Conservation (phyloP, 257 asterid species). For the Echium plantagineum region DNA sequence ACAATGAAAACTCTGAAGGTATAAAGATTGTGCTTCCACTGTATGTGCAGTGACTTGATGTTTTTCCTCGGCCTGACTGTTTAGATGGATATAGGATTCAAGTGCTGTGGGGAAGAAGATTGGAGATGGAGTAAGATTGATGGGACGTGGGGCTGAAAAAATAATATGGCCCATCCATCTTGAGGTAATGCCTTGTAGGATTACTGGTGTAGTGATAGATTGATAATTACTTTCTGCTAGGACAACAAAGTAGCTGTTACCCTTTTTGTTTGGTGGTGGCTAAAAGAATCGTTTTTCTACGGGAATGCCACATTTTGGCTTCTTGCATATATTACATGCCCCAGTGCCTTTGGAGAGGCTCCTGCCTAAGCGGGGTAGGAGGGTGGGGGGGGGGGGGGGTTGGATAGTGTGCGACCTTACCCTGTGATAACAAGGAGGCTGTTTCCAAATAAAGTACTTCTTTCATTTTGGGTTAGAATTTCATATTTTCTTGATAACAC, state of each 20-base stretch:
- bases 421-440: too few species aligned
- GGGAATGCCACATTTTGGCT: too few species aligned
- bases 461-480: too few species aligned
- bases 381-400: too few species aligned
- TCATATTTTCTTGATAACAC: too few species aligned
- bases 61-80: constrained; percentile 11
- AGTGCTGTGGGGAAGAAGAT: constrained; percentile 94
- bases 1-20: constrained; percentile 95
- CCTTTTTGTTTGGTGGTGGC: background rate
- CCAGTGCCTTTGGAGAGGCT: too few species aligned
- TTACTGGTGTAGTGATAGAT: background rate
- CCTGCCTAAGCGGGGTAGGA: too few species aligned
- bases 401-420: too few species aligned
- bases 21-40: background rate
- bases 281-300: background rate
- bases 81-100: constrained; percentile 36
- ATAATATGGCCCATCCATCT: constrained; percentile 90
- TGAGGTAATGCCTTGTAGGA: constrained; percentile 38
- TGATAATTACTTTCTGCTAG: background rate
- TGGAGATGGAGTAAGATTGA: constrained; percentile 74
- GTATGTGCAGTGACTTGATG: background rate
- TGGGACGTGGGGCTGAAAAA: constrained; percentile 84
- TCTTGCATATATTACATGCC: too few species aligned
- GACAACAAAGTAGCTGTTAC: background rate
- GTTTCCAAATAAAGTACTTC: too few species aligned